These are phyloP conservation scores for Papiliotrema fonsecae DNA, from an alignment of 1,284 basidiomycete genomes.

Conservation along the genomic window DNA sequence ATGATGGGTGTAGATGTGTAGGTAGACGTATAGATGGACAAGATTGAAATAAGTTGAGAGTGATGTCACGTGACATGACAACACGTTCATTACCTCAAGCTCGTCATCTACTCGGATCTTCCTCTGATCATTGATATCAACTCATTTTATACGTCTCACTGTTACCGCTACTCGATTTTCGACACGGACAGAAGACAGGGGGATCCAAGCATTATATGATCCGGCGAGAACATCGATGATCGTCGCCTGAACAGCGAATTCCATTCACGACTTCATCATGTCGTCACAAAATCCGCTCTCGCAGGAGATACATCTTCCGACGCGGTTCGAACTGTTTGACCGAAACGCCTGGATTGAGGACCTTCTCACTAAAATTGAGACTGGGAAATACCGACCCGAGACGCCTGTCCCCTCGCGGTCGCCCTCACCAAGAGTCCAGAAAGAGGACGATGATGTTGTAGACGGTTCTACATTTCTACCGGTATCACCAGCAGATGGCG, in stretches of 20 bases:
- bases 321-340: background rate
- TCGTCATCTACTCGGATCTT: conserved; percentile 21
- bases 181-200: too few species aligned
- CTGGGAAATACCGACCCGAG: conserved; percentile 17
- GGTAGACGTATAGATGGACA: conserved; percentile 28
- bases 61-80: too few species aligned
- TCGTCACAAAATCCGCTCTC: too few species aligned
- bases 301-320: background rate
- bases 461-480: too few species aligned
- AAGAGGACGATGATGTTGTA: conserved; percentile 14
- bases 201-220: too few species aligned
- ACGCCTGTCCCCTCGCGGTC: conserved; percentile 25
- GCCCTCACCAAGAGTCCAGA: conserved; percentile 20
- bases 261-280: too few species aligned
- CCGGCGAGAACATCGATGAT: too few species aligned
- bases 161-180: too few species aligned
- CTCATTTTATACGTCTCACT: too few species aligned
- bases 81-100: conserved; percentile 23
- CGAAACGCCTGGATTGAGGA: conserved; percentile 13
- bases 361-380: conserved; percentile 28
- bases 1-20: conserved; percentile 8
- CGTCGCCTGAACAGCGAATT: too few species aligned
- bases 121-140: too few species aligned
- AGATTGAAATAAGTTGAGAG: conserved; percentile 24
- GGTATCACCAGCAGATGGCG: too few species aligned